These are phyloP conservation scores for Fraxinus greggii DNA, from an alignment of 305 asterid species.

Conservation along the genomic window DNA sequence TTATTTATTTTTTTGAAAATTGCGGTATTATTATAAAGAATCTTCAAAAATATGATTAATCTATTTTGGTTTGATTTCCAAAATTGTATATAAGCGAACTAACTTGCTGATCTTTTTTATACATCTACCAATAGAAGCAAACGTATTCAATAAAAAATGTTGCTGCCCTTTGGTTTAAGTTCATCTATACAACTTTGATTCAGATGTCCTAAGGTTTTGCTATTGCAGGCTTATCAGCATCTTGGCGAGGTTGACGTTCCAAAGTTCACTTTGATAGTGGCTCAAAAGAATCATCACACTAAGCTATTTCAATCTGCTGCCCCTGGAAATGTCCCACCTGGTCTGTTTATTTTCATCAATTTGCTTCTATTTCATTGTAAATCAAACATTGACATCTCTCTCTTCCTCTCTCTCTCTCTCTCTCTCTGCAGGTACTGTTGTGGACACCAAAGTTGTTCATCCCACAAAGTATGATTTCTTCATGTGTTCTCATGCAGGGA, in stretches of 20 bases:
- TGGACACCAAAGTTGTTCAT: constrained; percentile 75
- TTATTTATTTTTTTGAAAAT: neutral
- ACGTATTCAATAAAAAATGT: neutral
- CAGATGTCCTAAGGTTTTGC: constrained; percentile 14
- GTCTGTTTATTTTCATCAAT: constrained; percentile 36
- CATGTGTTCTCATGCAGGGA: constrained; percentile 84
- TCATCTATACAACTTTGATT: neutral
- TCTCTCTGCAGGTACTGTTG: constrained; percentile 65
- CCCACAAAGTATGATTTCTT: constrained; percentile 78
- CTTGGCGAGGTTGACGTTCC: constrained; percentile 75
- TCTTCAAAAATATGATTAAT: neutral
- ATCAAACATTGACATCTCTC: constrained; percentile 3
- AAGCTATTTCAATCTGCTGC: constrained; percentile 71
- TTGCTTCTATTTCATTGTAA: constrained; percentile 9
- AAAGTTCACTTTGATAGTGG: constrained; percentile 83
- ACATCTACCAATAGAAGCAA: neutral
- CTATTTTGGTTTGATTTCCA: constrained; percentile 10
- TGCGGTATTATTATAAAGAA: neutral
- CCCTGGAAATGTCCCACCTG: constrained; percentile 78
- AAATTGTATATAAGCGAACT: neutral
- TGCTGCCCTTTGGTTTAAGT: neutral
- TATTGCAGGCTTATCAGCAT: constrained; percentile 69
- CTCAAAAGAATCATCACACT: constrained; percentile 83
- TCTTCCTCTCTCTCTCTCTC: constrained; percentile 24
- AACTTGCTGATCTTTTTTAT: neutral